Evolutionary conservation across 768 basidiomycete species (phyloP), one percentile per base, ranked within the genome.

Genomic region (Boletus reticuloceps): DNA sequence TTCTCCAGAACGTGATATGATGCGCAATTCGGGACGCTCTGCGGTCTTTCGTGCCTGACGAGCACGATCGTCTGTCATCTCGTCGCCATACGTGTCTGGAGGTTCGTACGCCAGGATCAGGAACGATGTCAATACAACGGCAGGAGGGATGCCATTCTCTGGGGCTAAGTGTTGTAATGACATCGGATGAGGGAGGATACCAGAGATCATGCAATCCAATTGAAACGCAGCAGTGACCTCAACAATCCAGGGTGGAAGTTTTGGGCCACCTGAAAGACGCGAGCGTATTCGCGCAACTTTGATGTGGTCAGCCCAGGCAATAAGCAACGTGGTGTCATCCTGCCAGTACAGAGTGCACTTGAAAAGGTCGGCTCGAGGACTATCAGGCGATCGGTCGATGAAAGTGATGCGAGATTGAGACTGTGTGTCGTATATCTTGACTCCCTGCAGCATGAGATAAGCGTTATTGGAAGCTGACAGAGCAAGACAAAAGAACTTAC

Each of bases 181-280:
- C 43, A 79, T 75, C 1, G 83, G 82, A 69, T 94, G 91, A 6
- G 91, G 89, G 4, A 88, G 82, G 53, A 99, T 85, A 20, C 95
- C 95, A 2, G 94, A 83, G 39, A 98, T 83, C 92, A 97, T 95
- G 68, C 91, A 94, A 69, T 98, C 97, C 44, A 98, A 77, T 65
- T 94, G 88, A 72, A 98, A 93, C 39, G 91, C 86, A 3, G 90
- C 90, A 1, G 91, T 93, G 60, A 98, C 89, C 64, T 98, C 96
- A 50, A 92, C 91, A 38, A 84, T 70, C 53, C 86, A 79, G 10
- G 86, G 84, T 0, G 85, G 79, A 10, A 78, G 71, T 55, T 78
- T 80, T 2, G 79, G 72, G 0, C 77, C 67, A 4, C 77, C 65
- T 6, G 79, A 69, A n/a, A 77, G 78, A 38, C 88, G 79, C 3